These are phyloP conservation scores for Salvia hispanica DNA, from an alignment of 257 asterid genomes.

Conservation along the genomic window DNA sequence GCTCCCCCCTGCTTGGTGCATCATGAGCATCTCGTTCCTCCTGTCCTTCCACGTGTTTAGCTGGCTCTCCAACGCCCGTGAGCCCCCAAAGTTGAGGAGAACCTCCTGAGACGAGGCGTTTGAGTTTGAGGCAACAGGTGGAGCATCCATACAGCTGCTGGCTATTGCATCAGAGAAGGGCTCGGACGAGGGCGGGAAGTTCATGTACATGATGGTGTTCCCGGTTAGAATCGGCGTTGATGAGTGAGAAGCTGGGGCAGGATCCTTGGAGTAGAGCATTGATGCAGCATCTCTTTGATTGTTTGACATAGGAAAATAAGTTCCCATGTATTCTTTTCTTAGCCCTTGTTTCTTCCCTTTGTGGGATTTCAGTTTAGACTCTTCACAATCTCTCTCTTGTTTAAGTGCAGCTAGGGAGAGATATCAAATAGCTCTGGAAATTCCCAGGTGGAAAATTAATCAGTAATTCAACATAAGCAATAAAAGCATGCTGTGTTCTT, in stretches of 20 bases:
- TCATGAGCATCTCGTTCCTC: constrained; percentile 47
- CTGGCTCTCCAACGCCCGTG: constrained; percentile 42
- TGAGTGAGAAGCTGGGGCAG: constrained; percentile 52
- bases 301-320: constrained; percentile 59
- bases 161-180: constrained; percentile 46
- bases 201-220: constrained; percentile 60
- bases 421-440: constrained; percentile 29
- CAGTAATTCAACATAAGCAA: constrained; percentile 4
- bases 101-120: constrained; percentile 49
- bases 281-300: constrained; percentile 55
- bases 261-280: constrained; percentile 57
- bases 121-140: constrained; percentile 42
- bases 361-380: constrained; percentile 15
- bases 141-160: constrained; percentile 38
- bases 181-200: constrained; percentile 59
- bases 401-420: constrained; percentile 19
- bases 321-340: constrained; percentile 42
- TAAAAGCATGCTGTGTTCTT: background rate
- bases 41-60: constrained; percentile 54
- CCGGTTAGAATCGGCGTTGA: constrained; percentile 47
- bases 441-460: constrained; percentile 10
- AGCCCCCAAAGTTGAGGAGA: constrained; percentile 50
- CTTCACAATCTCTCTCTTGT: constrained; percentile 17
- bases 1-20: constrained; percentile 39
- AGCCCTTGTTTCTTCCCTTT: constrained; percentile 20